These are phyloP conservation scores for Exophiala spinifera DNA, from an alignment of 2,329 filamentous ascomycete species.

Conservation along the genomic window DNA sequence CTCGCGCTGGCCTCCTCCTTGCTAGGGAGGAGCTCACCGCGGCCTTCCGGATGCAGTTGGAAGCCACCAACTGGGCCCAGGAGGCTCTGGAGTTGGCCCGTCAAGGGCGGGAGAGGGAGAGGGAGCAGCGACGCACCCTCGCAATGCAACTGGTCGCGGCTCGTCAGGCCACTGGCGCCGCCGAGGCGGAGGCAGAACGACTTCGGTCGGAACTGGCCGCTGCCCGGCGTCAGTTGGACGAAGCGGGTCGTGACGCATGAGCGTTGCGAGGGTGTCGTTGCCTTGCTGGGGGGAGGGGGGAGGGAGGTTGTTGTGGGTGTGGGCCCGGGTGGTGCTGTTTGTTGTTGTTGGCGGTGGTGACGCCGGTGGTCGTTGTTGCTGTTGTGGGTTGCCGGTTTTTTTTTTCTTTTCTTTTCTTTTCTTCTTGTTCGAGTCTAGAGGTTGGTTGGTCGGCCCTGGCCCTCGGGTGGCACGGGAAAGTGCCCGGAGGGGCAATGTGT, in stretches of 20 bases:
- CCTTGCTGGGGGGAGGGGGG: no score
- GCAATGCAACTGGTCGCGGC: not conserved
- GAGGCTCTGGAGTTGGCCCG: constrained; percentile 2
- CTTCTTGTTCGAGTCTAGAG: not conserved
- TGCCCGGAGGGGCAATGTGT: not conserved
- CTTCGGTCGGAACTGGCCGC: not conserved
- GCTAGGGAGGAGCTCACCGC: constrained; percentile 5
- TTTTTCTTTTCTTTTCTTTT: not conserved
- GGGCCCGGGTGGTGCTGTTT: not conserved
- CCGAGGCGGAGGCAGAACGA: constrained; percentile 1
- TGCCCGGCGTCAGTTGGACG: not conserved
- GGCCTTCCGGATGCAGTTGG: constrained; percentile 5
- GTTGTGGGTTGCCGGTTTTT: not conserved
- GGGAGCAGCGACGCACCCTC: constrained; percentile 1
- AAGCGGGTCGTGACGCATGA: not conserved
- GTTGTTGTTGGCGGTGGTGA: not conserved
- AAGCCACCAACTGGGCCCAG: not conserved
- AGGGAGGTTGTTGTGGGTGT: not conserved
- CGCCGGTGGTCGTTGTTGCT: not conserved
- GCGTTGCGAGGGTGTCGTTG: not conserved
- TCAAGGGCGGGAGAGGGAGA: not conserved
- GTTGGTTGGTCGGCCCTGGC: not conserved
- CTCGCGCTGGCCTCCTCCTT: constrained; percentile 7
- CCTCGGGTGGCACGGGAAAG: not conserved
- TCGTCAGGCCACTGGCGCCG: constrained; percentile 1